Base-by-base conservation (phyloP, 2,329 filamentous ascomycete genomes). In the Nectriaceae sp. region DNA sequence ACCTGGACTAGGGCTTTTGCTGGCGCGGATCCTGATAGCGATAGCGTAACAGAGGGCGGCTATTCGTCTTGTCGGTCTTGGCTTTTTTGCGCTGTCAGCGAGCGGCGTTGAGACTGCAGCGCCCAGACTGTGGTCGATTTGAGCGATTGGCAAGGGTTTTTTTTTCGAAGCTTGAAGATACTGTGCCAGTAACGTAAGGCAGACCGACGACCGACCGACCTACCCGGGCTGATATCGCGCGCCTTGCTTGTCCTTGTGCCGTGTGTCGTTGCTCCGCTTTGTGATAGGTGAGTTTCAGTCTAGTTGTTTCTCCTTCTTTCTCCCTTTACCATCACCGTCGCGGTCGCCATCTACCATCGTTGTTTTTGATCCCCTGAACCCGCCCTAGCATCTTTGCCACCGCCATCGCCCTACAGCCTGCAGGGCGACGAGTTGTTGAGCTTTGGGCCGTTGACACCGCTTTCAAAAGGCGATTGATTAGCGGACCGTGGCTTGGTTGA, bases 241-340 rank as follows among this genome's bases (percentile, higher is more conserved):
- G 26, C 26, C 26, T 8, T 31, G 26, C 26, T 31, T 8, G 15
- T 31, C 26, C 26, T 15, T 15, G 26, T 31, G 26, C 26, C 33
- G 33, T 36, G 33, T 16, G 33, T 36, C 33, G 8, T 36, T 11
- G 33, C 33, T 36, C 33, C 33, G 33, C 33, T 47, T 45, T 55
- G 56, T 52, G 49, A 55, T 16, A 60, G 42, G 59, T 61, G 50
- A 61, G 59, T 57, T 53, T 36, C 55, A 29, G 13, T 29, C 24
- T n/a, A 42, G 42, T 24, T 43, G 52, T 53, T 57, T 37, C 37
- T 41, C 26, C 26, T 8, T 31, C 26, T 36, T 39, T 40, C 36
- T 52, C 40, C 43, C 43, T 38, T 29, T 31, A 52, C 40, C 41
- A 48, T 46, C 44, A 49, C 38, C 49, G 42, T 41, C 42, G 20